Evolutionary conservation across 2,329 filamentous ascomycete species (phyloP), one percentile per base, ranked within the genome.

Genomic region (Trichoderma cornu-damae): DNA sequence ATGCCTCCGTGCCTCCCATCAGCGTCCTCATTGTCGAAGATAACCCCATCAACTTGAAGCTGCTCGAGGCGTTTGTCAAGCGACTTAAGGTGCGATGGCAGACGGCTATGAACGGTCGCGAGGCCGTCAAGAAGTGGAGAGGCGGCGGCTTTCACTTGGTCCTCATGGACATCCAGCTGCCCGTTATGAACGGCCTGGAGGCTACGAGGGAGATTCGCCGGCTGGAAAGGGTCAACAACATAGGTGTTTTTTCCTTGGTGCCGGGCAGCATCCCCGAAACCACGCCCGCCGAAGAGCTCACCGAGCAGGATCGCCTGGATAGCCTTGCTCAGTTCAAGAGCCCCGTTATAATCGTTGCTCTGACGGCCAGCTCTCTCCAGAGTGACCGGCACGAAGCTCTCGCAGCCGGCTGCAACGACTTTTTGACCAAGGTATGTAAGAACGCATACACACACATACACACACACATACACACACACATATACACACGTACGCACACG

Each of bases 1-100:
- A 93, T 64, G 87, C 40, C 40, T 86, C 86, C 1, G 90, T 97
- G 0, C 94, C 94, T 6, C 93, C 94, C 1, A 97, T 99, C 75
- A 97, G 96, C 65, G 92, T 97, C 6, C 79, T 99, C 42, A 96
- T 99, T 60, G 94, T 99, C 12, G 94, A 99, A 75, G 94, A 99
- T 75, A 99, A 99, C 72, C 91, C 94, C 62, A 97, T 99, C 79
- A 99, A 97, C 69, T 77, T 97, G 64, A 89, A 90, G 67, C 84
- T 99, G 8, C 78, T 99, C 34, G 93, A 96, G 69, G 91, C 92
- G 1, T 96, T 99, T 68, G 93, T 97, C 79, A 96, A 96, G 75
- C 82, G 91, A 48, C 79, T 99, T 49, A 96, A 96, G 68, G 94
- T 99, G 6, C 84, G 94, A 32, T 97, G 93, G 91, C 88, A 94